These are phyloP conservation scores for Kwoniella dejecticola DNA, from an alignment of 768 basidiomycete genomes.

Conservation along the genomic window DNA sequence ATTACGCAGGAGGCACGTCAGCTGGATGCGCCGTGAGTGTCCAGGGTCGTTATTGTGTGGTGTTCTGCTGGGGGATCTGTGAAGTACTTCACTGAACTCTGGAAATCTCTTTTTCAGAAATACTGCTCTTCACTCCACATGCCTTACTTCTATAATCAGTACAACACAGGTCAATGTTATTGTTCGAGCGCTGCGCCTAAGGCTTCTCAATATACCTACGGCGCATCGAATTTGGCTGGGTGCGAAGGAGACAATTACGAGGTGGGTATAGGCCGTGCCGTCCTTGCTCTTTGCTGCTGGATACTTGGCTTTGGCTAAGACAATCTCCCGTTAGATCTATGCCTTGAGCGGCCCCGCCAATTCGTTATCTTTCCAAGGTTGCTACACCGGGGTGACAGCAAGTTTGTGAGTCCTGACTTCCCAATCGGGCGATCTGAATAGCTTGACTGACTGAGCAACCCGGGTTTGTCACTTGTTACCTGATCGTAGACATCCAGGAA, in stretches of 20 bases:
- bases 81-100: not conserved
- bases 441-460: too few relatives aligned
- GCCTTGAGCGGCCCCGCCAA: slow-evolving; percentile 1
- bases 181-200: not conserved
- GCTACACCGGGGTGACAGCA: not conserved
- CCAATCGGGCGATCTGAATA: not conserved
- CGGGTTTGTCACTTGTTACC: too few relatives aligned
- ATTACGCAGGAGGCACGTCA: slow-evolving; percentile 6
- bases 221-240: slow-evolving; percentile 1
- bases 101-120: not conserved
- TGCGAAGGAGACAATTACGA: slow-evolving; percentile 5
- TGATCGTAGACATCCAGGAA: not conserved
- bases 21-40: not conserved
- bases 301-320: not conserved
- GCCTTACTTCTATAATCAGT: slow-evolving; percentile 6
- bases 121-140: not conserved
- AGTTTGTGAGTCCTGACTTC: slow-evolving; percentile 4
- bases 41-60: too few relatives aligned
- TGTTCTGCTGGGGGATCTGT: too few relatives aligned
- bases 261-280: not conserved
- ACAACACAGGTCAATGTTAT: slow-evolving; percentile 1
- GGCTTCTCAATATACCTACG: not conserved
- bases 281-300: not conserved
- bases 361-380: slow-evolving; percentile 3
- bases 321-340: not conserved